Percentiles rank a stretch among this genome's conserved stretches.
Evolutionary conservation across 805 yeast species (phyloP).

Genomic region (Starmera dryadoides): DNA sequence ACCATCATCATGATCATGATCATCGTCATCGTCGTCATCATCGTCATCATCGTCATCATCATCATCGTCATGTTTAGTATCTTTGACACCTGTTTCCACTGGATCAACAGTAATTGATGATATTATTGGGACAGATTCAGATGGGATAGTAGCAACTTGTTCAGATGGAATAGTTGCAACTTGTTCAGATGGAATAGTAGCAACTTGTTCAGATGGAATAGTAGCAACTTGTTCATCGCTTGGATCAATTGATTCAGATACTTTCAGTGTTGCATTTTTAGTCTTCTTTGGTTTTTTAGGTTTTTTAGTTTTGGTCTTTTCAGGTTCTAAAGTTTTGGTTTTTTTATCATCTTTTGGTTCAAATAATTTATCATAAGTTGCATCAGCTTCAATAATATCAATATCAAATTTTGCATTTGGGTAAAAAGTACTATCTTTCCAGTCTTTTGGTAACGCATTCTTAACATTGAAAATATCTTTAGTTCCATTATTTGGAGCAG

Average conservation of each 20-base stretch:
- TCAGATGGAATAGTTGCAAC: too few species aligned
- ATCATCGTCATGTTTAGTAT: constrained; percentile 18
- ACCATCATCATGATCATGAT: constrained; percentile 2
- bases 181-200: too few species aligned
- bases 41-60: constrained; percentile 1
- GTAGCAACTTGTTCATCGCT: too few species aligned
- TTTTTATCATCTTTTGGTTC: constrained; percentile 9
- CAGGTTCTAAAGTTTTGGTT: background rate
- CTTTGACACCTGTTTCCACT: background rate
- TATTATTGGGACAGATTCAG: background rate
- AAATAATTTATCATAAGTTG: constrained; percentile 44
- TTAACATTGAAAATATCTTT: constrained; percentile 15
- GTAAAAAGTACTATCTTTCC: constrained; percentile 41
- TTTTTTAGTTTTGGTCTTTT: background rate
- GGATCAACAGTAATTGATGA: too few species aligned
- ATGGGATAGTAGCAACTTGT: too few species aligned
- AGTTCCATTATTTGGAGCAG: constrained; percentile 58
- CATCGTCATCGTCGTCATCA: constrained; percentile 1
- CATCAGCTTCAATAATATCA: constrained; percentile 32
- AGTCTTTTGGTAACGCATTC: constrained; percentile 29
- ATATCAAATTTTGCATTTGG: constrained; percentile 44
- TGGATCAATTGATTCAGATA: too few species aligned
- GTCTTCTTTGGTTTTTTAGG: background rate
- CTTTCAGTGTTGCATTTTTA: background rate
- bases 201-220: too few species aligned